Percentiles rank a stretch among this genome's conserved stretches.
phyloP scores from a whole-genome alignment of 768 basidiomycete genomes.

The Lactifluus piperatus region DNA sequence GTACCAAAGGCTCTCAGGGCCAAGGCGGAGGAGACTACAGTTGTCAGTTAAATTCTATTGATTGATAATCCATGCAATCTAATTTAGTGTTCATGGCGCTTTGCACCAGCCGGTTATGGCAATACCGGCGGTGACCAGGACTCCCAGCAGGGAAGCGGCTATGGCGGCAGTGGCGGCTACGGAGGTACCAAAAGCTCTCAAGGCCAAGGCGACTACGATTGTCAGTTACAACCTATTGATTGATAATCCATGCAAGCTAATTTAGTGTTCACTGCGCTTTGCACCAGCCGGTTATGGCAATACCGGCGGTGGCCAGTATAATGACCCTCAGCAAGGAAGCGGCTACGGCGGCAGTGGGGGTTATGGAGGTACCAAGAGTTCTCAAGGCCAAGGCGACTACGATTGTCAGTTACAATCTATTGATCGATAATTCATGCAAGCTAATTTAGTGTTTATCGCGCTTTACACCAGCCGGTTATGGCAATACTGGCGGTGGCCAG shows the following conservation, averaged over 20 bases:
- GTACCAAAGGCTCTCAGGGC: constrained; percentile 18
- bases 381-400: constrained; percentile 25
- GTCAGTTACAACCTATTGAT: no score
- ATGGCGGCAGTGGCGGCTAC: constrained; percentile 14
- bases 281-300: no score
- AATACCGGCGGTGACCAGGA: constrained; percentile 61
- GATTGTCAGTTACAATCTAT: constrained; percentile 28
- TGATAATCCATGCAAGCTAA: no score
- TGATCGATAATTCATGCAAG: not conserved
- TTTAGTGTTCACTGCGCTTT: no score
- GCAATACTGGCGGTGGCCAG: constrained; percentile 56
- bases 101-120: constrained; percentile 6
- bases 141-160: constrained; percentile 15
- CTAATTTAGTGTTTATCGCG: constrained; percentile 10
- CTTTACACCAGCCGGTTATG: constrained; percentile 5
- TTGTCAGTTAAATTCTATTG: constrained; percentile 25
- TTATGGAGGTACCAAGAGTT: constrained; percentile 15
- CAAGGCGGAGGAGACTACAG: constrained; percentile 29
- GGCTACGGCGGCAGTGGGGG: no score
- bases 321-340: no score
- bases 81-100: constrained; percentile 9
- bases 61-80: not conserved
- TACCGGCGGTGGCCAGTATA: no score
- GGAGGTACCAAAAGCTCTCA: no score
- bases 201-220: no score